These are phyloP conservation scores for Viola pubescens DNA, from an alignment of 441 rosid species.

Conservation along the genomic window DNA sequence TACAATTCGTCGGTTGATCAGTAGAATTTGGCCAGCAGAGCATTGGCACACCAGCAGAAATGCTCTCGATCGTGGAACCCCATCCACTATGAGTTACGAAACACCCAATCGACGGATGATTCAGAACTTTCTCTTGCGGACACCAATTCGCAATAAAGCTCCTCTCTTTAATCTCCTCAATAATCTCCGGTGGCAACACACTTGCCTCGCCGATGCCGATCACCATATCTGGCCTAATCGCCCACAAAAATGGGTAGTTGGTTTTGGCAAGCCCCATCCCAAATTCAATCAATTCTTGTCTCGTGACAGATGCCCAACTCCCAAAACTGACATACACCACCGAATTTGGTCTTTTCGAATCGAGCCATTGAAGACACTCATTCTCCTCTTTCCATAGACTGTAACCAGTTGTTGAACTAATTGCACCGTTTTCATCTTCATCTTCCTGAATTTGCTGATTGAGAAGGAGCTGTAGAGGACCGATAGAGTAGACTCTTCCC, in stretches of 20 bases:
- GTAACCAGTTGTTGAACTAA: not conserved
- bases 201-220: not conserved
- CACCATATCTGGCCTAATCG: not conserved
- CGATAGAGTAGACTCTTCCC: not conserved
- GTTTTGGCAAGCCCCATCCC: not conserved
- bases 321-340: not conserved
- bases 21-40: not conserved
- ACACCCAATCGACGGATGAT: not conserved
- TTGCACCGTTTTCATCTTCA: not conserved
- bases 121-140: not conserved
- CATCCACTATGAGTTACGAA: not conserved
- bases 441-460: not conserved
- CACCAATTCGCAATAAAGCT: not conserved
- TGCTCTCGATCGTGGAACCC: not conserved
- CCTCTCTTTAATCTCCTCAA: not conserved
- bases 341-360: not conserved
- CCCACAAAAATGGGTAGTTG: not conserved
- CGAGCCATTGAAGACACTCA: not conserved
- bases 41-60: not conserved
- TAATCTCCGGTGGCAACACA: not conserved
- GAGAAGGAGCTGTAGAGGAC: not conserved
- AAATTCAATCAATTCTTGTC: not conserved
- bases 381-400: not conserved
- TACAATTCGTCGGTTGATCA: not conserved
- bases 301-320: not conserved